Evolutionary conservation across 2,329 filamentous ascomycete genomes (phyloP).

Genomic region (Oidium heveae): DNA sequence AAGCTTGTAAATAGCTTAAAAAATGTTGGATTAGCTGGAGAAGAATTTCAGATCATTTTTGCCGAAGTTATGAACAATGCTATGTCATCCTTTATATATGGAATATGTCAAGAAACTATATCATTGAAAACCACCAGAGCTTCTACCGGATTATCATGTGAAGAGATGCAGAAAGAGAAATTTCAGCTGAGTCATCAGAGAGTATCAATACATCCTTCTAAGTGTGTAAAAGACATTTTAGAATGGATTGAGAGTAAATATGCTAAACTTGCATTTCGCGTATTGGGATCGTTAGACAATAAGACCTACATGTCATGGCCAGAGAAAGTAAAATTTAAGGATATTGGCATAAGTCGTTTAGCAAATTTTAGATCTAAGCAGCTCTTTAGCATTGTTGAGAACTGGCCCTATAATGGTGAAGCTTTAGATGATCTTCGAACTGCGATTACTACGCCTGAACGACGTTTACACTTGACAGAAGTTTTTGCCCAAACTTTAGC

Average conservation of each 20-base stretch:
- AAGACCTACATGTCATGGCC: conserved; percentile 20
- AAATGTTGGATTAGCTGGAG: conserved; percentile 41
- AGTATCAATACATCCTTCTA: conserved; percentile 19
- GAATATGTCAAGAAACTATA: conserved; percentile 40
- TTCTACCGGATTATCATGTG: not conserved
- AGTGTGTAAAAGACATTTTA: conserved; percentile 31
- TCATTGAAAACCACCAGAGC: conserved; percentile 1
- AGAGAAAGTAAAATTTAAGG: conserved; percentile 43
- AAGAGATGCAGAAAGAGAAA: not conserved
- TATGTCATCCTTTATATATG: conserved; percentile 35
- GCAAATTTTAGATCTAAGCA: conserved; percentile 44
- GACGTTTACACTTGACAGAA: conserved; percentile 43
- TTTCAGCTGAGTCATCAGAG: conserved; percentile 12
- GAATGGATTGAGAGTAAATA: conserved; percentile 46
- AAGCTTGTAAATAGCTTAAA: conserved; percentile 31
- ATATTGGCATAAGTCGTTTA: conserved; percentile 41
- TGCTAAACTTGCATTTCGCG: conserved; percentile 34
- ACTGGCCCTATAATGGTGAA: conserved; percentile 46
- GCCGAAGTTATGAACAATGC: conserved; percentile 44
- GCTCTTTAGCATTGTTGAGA: conserved; percentile 54
- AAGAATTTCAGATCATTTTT: conserved; percentile 43
- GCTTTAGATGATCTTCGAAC: conserved; percentile 51
- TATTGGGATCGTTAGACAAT: conserved; percentile 20
- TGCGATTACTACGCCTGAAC: conserved; percentile 40
- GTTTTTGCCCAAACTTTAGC: conserved; percentile 41